Percentiles rank a stretch among this genome's conserved stretches.
These are phyloP conservation scores for Serpula lacrymans DNA, from an alignment of 768 basidiomycete species.

Conservation along the genomic window DNA sequence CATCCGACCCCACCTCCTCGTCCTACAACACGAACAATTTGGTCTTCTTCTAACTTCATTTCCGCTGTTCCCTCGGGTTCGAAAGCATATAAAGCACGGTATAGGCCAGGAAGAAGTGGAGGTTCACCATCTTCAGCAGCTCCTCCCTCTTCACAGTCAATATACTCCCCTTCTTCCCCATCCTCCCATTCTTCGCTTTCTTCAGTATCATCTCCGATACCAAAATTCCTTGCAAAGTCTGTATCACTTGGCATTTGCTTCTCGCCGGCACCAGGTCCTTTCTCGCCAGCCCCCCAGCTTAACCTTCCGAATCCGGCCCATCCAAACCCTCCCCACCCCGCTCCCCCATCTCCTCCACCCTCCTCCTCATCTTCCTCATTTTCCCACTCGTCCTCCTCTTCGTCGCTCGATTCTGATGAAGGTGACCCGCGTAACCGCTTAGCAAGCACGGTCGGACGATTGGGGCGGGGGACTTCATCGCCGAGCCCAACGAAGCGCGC, in stretches of 20 bases:
- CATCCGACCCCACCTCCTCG: slow-evolving; percentile 77
- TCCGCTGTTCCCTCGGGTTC: slow-evolving; percentile 80
- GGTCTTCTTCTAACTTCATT: slow-evolving; percentile 77
- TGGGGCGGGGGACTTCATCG: slow-evolving; percentile 36
- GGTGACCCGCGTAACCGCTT: slow-evolving; percentile 28
- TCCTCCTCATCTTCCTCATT: slow-evolving; percentile 27
- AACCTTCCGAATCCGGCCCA: slow-evolving; percentile 39
- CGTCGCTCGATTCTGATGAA: slow-evolving; percentile 17
- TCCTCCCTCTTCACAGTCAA: slow-evolving; percentile 32
- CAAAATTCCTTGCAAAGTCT: slow-evolving; percentile 50
- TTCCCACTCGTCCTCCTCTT: slow-evolving; percentile 17
- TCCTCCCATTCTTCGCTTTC: slow-evolving; percentile 23
- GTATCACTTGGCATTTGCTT: slow-evolving; percentile 33
- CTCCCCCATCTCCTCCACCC: slow-evolving; percentile 15
- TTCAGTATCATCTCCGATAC: slow-evolving; percentile 22
- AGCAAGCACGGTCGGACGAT: slow-evolving; percentile 27
- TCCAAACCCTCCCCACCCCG: slow-evolving; percentile 39
- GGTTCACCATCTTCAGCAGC: slow-evolving; percentile 28
- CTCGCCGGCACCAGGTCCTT: slow-evolving; percentile 11
- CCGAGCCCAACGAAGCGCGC: slow-evolving; percentile 42
- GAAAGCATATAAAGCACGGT: slow-evolving; percentile 76
- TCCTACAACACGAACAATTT: slow-evolving; percentile 69
- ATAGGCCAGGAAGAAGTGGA: slow-evolving; percentile 63
- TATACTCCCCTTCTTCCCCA: slow-evolving; percentile 19
- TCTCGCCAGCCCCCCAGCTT: slow-evolving; percentile 32